phyloP scores from a whole-genome alignment of 805 yeast genomes.

The Candida fluviatilis region DNA sequence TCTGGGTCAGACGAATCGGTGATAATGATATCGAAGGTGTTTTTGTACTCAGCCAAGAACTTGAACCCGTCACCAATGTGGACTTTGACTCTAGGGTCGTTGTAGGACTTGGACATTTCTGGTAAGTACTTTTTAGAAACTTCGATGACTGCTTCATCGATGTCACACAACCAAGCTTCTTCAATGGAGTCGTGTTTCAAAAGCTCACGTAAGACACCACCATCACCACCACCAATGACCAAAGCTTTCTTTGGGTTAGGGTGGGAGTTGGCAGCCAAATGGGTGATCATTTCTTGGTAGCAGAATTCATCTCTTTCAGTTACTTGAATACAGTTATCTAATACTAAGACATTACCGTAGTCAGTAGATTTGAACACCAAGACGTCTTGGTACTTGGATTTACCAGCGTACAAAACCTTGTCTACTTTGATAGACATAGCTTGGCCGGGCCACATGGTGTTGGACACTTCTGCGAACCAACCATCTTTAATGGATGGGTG shows the following conservation, averaged over 20 bases:
- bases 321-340: slow-evolving; percentile 93
- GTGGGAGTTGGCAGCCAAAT: slow-evolving; percentile 87
- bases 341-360: slow-evolving; percentile 92
- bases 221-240: slow-evolving; percentile 98
- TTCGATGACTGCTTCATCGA: slow-evolving; percentile 88
- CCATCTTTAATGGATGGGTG: slow-evolving; percentile 72
- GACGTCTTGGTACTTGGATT: slow-evolving; percentile 90
- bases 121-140: slow-evolving; percentile 87
- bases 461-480: slow-evolving; percentile 94
- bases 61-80: slow-evolving; percentile 98
- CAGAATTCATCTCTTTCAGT: slow-evolving; percentile 97
- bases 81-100: slow-evolving; percentile 85
- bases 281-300: slow-evolving; percentile 97
- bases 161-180: slow-evolving; percentile 88
- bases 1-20: slow-evolving; percentile 95
- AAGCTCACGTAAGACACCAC: slow-evolving; percentile 94
- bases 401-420: slow-evolving; percentile 77
- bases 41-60: slow-evolving; percentile 76
- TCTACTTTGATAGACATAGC: slow-evolving; percentile 91
- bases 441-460: slow-evolving; percentile 99
- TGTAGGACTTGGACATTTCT: slow-evolving; percentile 76
- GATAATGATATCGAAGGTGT: slow-evolving; percentile 89
- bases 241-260: slow-evolving; percentile 91
- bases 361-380: slow-evolving; percentile 88
- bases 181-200: slow-evolving; percentile 85